phyloP scores from a whole-genome alignment of 495 filamentous ascomycete genomes.

The Xylaria castorea region DNA sequence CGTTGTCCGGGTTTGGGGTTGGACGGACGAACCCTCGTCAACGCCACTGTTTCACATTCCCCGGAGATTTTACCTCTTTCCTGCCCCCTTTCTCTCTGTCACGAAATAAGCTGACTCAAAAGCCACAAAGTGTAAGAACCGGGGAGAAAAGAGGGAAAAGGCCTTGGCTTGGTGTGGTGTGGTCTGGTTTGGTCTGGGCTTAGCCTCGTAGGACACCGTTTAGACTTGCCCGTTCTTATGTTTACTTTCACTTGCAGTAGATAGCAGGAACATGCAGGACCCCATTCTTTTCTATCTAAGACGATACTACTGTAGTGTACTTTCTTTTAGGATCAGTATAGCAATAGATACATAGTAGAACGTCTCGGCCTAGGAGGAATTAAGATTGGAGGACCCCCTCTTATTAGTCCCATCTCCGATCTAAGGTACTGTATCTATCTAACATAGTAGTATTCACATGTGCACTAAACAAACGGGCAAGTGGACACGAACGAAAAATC shows the following conservation, averaged over 20 bases:
- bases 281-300: background rate
- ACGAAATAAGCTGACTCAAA: constrained; percentile 17
- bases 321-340: background rate
- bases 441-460: background rate
- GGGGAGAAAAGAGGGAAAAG: background rate
- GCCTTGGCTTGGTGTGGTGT: background rate
- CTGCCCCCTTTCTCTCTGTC: background rate
- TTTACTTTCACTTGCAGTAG: background rate
- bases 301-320: background rate
- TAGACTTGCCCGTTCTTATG: constrained; percentile 15
- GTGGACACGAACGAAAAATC: constrained; percentile 5
- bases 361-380: constrained; percentile 1
- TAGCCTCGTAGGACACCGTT: constrained; percentile 2
- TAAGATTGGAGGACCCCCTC: constrained; percentile 17
- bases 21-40: constrained; percentile 12
- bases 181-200: background rate
- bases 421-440: constrained; percentile 12
- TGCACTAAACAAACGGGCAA: constrained; percentile 1
- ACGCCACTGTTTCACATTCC: constrained; percentile 21
- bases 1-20: background rate
- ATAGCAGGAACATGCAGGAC: background rate
- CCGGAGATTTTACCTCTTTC: background rate
- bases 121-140: constrained; percentile 11
- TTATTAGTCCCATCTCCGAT: background rate
- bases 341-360: background rate